Evolutionary conservation across 331 rosid genomes (phyloP).

Genomic region (Rhamnella rubrinervis): DNA sequence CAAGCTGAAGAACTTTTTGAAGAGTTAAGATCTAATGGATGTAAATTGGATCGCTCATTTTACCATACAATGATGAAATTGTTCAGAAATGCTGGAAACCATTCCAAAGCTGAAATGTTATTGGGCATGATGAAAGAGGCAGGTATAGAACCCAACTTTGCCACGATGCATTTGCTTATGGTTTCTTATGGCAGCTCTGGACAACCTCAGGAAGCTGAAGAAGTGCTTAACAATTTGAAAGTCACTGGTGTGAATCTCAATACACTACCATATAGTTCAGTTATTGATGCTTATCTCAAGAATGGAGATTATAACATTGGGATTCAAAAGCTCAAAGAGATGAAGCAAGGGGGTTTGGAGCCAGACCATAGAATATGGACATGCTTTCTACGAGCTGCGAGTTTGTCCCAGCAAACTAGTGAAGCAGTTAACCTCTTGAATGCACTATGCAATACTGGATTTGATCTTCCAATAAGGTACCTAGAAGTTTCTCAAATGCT

Average conservation of each 20-base stretch:
- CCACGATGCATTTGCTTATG: conserved; percentile 97
- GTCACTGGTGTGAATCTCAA: conserved; percentile 50
- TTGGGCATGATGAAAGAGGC: conserved; percentile 75
- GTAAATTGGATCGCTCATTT: conserved; percentile 77
- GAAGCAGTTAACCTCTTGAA: conserved; percentile 63
- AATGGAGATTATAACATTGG: conserved; percentile 61
- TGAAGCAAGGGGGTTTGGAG: conserved; percentile 65
- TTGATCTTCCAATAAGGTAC: conserved; percentile 87
- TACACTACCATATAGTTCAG: conserved; percentile 88
- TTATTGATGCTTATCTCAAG: conserved; percentile 77
- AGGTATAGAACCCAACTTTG: conserved; percentile 77
- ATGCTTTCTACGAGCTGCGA: conserved; percentile 89
- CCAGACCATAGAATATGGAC: conserved; percentile 97
- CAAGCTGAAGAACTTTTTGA: conserved; percentile 92
- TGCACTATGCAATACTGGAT: conserved; percentile 60
- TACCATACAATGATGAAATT: conserved; percentile 90
- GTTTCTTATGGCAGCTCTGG: conserved; percentile 90
- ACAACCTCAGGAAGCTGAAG: conserved; percentile 88
- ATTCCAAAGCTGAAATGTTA: conserved; percentile 73
- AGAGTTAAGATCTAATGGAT: conserved; percentile 69
- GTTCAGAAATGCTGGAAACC: conserved; percentile 77
- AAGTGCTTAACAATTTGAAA: conserved; percentile 73
- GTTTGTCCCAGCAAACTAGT: conserved; percentile 50
- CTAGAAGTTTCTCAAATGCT: conserved; percentile 10
- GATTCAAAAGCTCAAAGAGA: conserved; percentile 66